These are phyloP conservation scores for Candida labiduridarum DNA, from an alignment of 1,139 yeast species.

Conservation along the genomic window DNA sequence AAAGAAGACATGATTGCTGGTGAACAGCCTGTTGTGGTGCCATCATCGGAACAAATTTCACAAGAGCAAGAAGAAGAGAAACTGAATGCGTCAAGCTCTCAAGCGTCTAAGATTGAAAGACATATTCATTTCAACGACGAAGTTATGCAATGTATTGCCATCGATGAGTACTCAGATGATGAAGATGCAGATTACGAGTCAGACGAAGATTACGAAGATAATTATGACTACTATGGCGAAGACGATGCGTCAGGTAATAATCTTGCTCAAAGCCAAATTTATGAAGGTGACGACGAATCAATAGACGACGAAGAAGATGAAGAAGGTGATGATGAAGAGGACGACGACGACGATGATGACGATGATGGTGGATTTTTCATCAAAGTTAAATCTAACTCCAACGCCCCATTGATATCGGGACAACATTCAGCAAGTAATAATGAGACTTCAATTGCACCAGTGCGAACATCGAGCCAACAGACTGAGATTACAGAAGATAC, in stretches of 20 bases:
- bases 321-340: constrained; percentile 28
- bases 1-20: constrained; percentile 3
- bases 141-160: constrained; percentile 88
- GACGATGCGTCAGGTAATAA: constrained; percentile 90
- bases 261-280: constrained; percentile 58
- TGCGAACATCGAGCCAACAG: constrained; percentile 11
- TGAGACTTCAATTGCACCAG: constrained; percentile 7
- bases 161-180: constrained; percentile 46
- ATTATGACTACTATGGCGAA: constrained; percentile 21
- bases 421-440: constrained; percentile 6
- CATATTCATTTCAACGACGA: constrained; percentile 90
- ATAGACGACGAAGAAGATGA: constrained; percentile 24
- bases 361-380: constrained; percentile 69
- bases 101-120: constrained; percentile 31
- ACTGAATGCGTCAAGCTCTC: constrained; percentile 11
- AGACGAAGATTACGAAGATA: constrained; percentile 26
- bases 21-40: constrained; percentile 5
- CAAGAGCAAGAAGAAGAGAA: constrained; percentile 13
- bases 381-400: constrained; percentile 52
- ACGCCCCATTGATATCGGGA: constrained; percentile 19
- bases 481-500: constrained; percentile 29
- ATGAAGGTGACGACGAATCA: constrained; percentile 34
- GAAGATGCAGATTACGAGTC: constrained; percentile 36
- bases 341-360: constrained; percentile 15
- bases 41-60: constrained; percentile 6